Conservation (phyloP, 345 rosid genomes). For the Gynandropsis gynandra region DNA sequence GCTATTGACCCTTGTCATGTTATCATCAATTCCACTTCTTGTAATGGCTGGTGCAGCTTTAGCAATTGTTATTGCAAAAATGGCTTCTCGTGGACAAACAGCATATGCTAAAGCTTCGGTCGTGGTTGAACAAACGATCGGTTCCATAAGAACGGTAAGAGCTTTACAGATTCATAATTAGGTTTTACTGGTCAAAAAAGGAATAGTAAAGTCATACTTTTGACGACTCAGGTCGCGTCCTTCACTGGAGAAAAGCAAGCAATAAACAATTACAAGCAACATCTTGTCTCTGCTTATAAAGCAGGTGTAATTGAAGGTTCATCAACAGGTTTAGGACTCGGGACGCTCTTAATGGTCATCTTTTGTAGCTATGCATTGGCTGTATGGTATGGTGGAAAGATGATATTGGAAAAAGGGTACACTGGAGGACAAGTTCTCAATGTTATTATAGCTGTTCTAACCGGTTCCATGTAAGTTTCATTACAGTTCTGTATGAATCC, state of each 20-base stretch:
- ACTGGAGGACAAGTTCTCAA: constrained; percentile 48
- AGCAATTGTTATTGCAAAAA: constrained; percentile 33
- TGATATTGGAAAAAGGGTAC: constrained; percentile 55
- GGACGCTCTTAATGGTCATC: constrained; percentile 25
- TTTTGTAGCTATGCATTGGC: constrained; percentile 49
- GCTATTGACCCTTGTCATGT: constrained; percentile 59
- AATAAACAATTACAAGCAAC: constrained; percentile 38
- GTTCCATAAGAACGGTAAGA: constrained; percentile 81
- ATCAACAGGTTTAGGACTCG: constrained; percentile 51
- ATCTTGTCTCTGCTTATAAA: constrained; percentile 39
- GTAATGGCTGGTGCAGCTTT: constrained; percentile 46
- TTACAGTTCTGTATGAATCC: not conserved
- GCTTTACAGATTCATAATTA: too few species aligned
- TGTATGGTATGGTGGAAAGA: constrained; percentile 57
- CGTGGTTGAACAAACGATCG: constrained; percentile 55
- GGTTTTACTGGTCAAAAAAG: too few species aligned
- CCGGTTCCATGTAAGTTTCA: constrained; percentile 50
- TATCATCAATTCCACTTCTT: constrained; percentile 49
- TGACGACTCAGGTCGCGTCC: constrained; percentile 45
- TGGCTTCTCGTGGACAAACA: constrained; percentile 46
- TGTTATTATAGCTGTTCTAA: constrained; percentile 46
- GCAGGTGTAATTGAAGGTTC: constrained; percentile 49
- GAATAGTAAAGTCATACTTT: too few species aligned
- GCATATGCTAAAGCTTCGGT: constrained; percentile 49
- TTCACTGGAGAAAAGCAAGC: constrained; percentile 66